These are phyloP conservation scores for Lecanicillium sp. DNA, from an alignment of 2,329 filamentous ascomycete species.

Conservation along the genomic window DNA sequence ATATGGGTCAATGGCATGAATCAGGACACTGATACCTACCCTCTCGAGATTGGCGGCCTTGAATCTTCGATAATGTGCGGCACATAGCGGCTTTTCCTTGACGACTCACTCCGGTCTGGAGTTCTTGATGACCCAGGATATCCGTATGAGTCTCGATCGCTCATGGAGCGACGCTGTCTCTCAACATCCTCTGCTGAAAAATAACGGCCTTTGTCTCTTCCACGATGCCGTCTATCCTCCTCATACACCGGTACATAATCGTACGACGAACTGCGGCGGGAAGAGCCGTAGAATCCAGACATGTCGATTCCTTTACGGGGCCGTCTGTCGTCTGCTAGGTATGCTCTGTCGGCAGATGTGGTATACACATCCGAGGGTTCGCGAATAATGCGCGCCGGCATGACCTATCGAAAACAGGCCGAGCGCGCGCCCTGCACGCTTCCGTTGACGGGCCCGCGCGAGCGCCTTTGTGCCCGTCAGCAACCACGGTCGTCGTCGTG, in stretches of 20 bases:
- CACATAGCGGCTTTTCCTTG: slow-evolving; percentile 17
- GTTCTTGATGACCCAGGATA: slow-evolving; percentile 19
- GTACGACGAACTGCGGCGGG: slow-evolving; percentile 6
- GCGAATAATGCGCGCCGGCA: slow-evolving; percentile 7
- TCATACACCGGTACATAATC: slow-evolving; percentile 2
- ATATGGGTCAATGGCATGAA: too few relatives aligned
- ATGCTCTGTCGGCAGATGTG: slow-evolving; percentile 2
- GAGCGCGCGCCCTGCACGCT: too few relatives aligned
- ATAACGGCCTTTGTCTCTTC: slow-evolving; percentile 1
- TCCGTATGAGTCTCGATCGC: slow-evolving; percentile 19
- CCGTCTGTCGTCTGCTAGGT: too few relatives aligned
- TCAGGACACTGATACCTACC: slow-evolving; percentile 13
- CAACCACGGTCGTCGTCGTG: too few relatives aligned
- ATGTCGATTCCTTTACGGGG: too few relatives aligned
- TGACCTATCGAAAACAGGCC: not conserved
- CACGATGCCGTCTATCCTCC: slow-evolving; percentile 3
- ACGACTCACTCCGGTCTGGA: slow-evolving; percentile 20
- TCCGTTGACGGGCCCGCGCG: too few relatives aligned
- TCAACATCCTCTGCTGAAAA: slow-evolving; percentile 15
- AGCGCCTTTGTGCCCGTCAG: too few relatives aligned
- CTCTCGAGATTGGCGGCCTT: slow-evolving; percentile 25
- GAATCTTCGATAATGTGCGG: slow-evolving; percentile 24
- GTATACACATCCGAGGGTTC: slow-evolving; percentile 3
- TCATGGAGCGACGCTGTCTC: slow-evolving; percentile 15
- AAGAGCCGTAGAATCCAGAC: not conserved